Conservation (phyloP, 1,284 basidiomycete genomes). For the Ceratobasidium sp. region DNA sequence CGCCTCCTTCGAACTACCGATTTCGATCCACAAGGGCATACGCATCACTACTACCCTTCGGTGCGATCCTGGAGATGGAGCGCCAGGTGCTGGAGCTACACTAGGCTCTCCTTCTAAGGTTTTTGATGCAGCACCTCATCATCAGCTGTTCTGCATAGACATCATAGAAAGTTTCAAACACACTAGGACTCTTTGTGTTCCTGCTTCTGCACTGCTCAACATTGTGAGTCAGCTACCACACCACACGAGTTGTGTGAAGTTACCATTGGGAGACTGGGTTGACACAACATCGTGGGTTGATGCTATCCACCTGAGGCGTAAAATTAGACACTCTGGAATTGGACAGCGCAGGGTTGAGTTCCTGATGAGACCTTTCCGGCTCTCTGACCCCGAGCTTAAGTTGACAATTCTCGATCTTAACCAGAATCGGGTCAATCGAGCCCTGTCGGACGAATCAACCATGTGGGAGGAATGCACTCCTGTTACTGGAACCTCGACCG, state of each 20-base stretch:
- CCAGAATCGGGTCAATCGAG: background rate
- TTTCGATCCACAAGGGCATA: background rate
- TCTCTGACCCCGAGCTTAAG: background rate
- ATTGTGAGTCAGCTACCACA: background rate
- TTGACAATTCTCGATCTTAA: background rate
- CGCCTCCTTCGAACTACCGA: background rate
- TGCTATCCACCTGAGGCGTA: background rate
- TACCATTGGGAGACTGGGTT: conserved; percentile 1
- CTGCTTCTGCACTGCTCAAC: background rate
- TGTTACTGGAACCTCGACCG: background rate
- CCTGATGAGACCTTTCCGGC: background rate
- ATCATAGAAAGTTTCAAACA: background rate
- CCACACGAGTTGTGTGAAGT: too few species aligned
- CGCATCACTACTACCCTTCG: background rate
- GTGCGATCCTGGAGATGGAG: background rate
- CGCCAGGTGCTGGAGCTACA: background rate
- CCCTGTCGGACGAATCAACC: background rate
- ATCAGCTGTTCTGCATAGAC: background rate
- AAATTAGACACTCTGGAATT: background rate
- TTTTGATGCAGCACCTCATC: background rate
- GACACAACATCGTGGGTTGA: background rate
- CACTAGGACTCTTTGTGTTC: background rate
- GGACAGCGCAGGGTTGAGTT: background rate
- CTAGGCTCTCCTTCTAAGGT: background rate
- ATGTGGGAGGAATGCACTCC: background rate